Evolutionary conservation across 2,329 filamentous ascomycete species (phyloP).

Genomic region (Zymoseptoria ardabiliae): DNA sequence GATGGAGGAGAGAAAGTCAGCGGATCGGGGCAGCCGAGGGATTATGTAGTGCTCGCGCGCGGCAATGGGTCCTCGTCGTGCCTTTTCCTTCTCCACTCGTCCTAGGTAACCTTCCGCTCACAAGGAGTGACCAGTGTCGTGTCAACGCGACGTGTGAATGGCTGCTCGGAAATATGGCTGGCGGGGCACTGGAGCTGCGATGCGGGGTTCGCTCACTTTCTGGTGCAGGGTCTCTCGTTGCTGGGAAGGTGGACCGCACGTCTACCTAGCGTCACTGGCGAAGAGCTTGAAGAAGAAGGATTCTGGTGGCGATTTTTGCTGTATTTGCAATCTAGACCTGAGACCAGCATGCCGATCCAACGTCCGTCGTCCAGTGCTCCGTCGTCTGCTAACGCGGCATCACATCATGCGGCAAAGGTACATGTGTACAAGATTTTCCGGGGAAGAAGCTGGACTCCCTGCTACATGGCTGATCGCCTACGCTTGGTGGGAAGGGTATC

Average conservation of each 20-base stretch:
- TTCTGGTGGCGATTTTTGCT: neutral
- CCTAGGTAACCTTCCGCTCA: slow-evolving; percentile 18
- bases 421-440: neutral
- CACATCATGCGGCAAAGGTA: neutral
- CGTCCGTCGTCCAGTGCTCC: neutral
- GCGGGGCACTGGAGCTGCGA: slow-evolving; percentile 9
- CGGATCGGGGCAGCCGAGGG: slow-evolving; percentile 9
- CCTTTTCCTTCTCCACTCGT: slow-evolving; percentile 16
- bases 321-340: neutral
- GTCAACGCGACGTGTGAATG: slow-evolving; percentile 4
- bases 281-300: neutral
- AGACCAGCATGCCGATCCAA: neutral
- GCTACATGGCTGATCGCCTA: neutral
- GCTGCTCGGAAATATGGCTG: slow-evolving; percentile 6
- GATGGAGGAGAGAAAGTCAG: slow-evolving; percentile 2
- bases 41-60: slow-evolving; percentile 15
- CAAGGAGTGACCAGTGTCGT: slow-evolving; percentile 9
- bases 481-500: neutral
- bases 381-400: neutral
- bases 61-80: neutral
- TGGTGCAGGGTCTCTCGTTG: neutral
- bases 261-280: neutral
- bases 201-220: neutral
- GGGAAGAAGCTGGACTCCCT: neutral
- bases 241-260: neutral